Evolutionary conservation across 306 rosid species (phyloP), one percentile per base, ranked within the genome.

Genomic region (Chamaecrista fasciculata): DNA sequence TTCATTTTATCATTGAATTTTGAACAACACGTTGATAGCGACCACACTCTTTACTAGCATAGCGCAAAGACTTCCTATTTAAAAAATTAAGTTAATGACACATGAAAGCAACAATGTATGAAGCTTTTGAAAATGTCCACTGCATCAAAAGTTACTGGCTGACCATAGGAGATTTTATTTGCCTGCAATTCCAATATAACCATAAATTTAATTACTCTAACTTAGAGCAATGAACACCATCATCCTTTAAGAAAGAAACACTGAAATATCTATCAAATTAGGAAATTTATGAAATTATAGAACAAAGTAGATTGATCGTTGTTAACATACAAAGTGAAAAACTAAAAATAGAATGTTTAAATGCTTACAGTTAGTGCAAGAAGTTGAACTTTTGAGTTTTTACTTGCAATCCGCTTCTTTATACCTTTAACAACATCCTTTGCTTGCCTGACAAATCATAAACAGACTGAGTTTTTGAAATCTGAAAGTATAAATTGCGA

Each of bases 361-460:
- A 55, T 47, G 75, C 88, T 88, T 84, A 94, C 98, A 24, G 92
- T 91, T 70, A 94, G 76, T 25, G 97, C 95, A 66, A 94, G 98
- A 77, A 94, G 95, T 87, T 94, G 98, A 82, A 84, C 95, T 91
- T 94, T 94, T 31, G 96, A 71, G 69, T 85, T 89, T 83, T 57
- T 91, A 80, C 97, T 94, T 77, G 97, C 97, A 67, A 91, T 78
- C 74, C 95, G 91, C 85, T 89, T 94, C 91, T 87, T 94, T 81
- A 91, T 78, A 39, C 95, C 96, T 78, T 82, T 94, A 66, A 94
- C 92, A 59, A 94, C 91, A 20, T 91, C 97, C 81, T 85, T 91
- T 24, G 97, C 95, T 87, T 91, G 99, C 92, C 98, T 94, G 86
- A 44, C 11, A 76, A 23, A 76, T 29, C 63, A 74, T 34, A 50